phyloP scores from a whole-genome alignment of 2,329 filamentous ascomycete species.

The Tothia fuscella region DNA sequence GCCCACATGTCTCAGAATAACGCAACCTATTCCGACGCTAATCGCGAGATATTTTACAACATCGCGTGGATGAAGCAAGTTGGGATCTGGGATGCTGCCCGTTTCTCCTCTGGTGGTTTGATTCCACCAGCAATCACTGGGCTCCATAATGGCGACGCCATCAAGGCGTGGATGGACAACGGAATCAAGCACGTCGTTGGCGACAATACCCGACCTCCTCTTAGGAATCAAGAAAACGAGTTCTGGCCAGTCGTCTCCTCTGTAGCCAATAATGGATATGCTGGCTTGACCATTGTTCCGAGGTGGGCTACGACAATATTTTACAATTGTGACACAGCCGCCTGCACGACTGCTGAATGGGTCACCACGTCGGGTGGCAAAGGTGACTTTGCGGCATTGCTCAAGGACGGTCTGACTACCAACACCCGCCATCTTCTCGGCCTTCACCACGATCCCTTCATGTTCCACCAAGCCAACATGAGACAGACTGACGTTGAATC shows the following conservation, averaged over 20 bases:
- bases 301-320: conserved; percentile 4
- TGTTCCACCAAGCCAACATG: conserved; percentile 10
- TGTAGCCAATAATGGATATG: conserved; percentile 4
- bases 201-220: conserved; percentile 2
- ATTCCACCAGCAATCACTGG: conserved; percentile 8
- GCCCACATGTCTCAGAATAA: neutral
- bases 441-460: conserved; percentile 9
- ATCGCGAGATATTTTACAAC: conserved; percentile 5
- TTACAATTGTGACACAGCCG: conserved; percentile 5
- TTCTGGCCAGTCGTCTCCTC: conserved; percentile 5
- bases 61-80: conserved; percentile 3
- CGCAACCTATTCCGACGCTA: conserved; percentile 6
- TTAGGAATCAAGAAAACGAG: conserved; percentile 1
- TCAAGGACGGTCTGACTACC: neutral
- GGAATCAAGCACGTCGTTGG: conserved; percentile 2
- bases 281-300: conserved; percentile 3
- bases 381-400: neutral
- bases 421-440: conserved; percentile 4
- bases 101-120: conserved; percentile 1
- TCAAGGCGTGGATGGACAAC: conserved; percentile 9
- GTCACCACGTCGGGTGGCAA: neutral
- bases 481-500: neutral
- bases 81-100: neutral
- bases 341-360: conserved; percentile 5
- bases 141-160: conserved; percentile 6